Evolutionary conservation across 2,329 filamentous ascomycete genomes (phyloP).

Genomic region (Achaetomium macrosporum): DNA sequence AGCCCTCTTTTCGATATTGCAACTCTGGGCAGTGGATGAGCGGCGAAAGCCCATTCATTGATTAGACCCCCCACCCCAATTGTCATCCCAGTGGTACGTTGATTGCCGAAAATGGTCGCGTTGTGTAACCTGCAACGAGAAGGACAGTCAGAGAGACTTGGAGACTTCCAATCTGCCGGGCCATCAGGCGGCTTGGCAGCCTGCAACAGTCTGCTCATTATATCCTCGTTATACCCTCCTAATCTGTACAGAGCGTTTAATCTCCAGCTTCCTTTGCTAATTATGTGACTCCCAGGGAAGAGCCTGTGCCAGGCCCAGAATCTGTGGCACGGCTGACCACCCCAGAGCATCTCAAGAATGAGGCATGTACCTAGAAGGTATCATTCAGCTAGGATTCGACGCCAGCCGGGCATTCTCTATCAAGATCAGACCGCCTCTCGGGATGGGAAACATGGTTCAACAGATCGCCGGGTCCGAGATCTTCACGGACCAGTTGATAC

Average conservation of each 20-base stretch:
- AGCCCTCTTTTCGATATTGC: constrained; percentile 8
- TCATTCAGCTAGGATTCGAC: too few species aligned
- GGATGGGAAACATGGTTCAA: neutral
- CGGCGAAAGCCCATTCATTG: neutral
- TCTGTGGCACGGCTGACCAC: too few species aligned
- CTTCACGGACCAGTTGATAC: too few species aligned
- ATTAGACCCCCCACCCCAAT: neutral
- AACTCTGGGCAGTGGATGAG: neutral
- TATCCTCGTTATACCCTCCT: neutral
- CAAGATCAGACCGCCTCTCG: constrained; percentile 1
- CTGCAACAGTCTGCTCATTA: neutral
- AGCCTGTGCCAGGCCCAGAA: too few species aligned
- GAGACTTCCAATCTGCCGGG: neutral
- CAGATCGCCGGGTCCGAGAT: neutral
- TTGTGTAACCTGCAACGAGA: constrained; percentile 1
- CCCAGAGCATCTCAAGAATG: too few species aligned
- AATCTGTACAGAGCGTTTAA: neutral
- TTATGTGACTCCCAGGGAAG: too few species aligned
- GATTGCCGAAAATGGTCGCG: neutral
- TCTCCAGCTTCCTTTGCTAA: neutral
- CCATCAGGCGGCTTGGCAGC: constrained; percentile 2
- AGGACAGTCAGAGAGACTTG: too few species aligned
- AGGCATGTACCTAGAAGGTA: too few species aligned
- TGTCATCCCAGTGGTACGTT: neutral
- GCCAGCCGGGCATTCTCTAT: neutral